Evolutionary conservation across 179 eudicot species (phyloP), one percentile per base, ranked within the genome.

Genomic region (Gypsophila paniculata): DNA sequence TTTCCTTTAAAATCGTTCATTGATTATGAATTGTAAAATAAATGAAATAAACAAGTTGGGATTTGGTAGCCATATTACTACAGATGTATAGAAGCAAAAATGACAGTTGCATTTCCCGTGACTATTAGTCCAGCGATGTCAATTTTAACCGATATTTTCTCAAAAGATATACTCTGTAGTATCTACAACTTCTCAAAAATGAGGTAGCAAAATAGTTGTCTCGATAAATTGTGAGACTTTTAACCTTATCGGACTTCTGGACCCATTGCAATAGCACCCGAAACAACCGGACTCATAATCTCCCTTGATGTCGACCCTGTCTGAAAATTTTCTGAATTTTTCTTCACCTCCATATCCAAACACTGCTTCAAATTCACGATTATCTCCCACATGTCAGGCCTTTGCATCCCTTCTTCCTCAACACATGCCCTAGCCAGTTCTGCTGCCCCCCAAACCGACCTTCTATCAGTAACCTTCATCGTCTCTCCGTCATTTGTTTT

Each of bases 371-470:
- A 44, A 0, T 12, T 48, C 18, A 48, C 57, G 22, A 66, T 25
- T 4, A 66, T 22, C 2, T 66, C 11, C 70, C 70, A 66, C 70
- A 66, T 66, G 12, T 1, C 10, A 5, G 70, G 70, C 70, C 57
- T 46, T 22, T 4, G 7, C 44, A 13, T 17, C 21, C 23, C 38
- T 2, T 66, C 21, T 23, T 11, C 12, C 1, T 66, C 36, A 5
- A 48, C 11, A 8, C 70, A 66, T 44, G 55, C 22, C 38, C 25
- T 66, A 15, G 70, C 70, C 22, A 66, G 36, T 1, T 66, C 38
- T 14, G 53, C 23, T 21, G 57, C 38, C 38, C 53, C 23, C 70
- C 70, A 66, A 46, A 23, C 57, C 25, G 38, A 44, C 7, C 38
- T 18, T 53, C 22, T 12, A 2, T 23, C 38, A 13, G 23, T n/a